Evolutionary conservation across 441 rosid species (phyloP), one percentile per base, ranked within the genome.

Genomic region (Populus tomentosa): DNA sequence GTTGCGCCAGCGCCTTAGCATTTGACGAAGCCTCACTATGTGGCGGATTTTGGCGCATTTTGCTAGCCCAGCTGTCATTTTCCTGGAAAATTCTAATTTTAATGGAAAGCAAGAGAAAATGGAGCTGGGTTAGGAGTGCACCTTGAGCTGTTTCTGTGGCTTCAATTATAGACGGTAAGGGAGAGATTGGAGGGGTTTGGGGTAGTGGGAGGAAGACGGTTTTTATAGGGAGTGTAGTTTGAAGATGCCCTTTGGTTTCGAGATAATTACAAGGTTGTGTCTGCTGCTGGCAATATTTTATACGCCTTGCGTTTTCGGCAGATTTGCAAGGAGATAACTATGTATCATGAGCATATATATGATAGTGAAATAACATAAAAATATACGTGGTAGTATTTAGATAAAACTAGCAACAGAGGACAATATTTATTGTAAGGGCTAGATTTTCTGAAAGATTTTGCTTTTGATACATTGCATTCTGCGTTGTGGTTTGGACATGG

Each of bases 31-130:
- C 84, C 90, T 79, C 66, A 93, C 96, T 80, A 95, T 95, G 89
- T 90, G 93, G 75, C 92, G 94, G 90, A 93, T 95, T 86, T 88
- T 91, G 84, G 91, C 86, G 95, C 96, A 91, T 88, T 88, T 92
- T 53, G 86, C 96, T 1, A 84, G 26, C 26, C 89, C 84, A 18
- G 76, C 87, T 0, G 94, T 78, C 96, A 91, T 92, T 81, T 86
- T 77, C 72, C 59, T 21, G 75, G 13, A 28, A 28, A 28, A 28
- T 28, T 28, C 30, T 28, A 28, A 50, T n/a, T 66, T 46, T 40
- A 5, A 66, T 36, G n/a, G 23, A 26, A 46, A 72, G n/a, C 10
- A 9, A 11, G 62, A 67, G 67, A 77, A 72, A 59, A 46, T 0
- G 0, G 14, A 53, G 40, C 1, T 30, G 40, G 66, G 50, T 7